Evolutionary conservation across 2,329 filamentous ascomycete species (phyloP), one percentile per base, ranked within the genome.

Genomic region (Penicillium sp.): DNA sequence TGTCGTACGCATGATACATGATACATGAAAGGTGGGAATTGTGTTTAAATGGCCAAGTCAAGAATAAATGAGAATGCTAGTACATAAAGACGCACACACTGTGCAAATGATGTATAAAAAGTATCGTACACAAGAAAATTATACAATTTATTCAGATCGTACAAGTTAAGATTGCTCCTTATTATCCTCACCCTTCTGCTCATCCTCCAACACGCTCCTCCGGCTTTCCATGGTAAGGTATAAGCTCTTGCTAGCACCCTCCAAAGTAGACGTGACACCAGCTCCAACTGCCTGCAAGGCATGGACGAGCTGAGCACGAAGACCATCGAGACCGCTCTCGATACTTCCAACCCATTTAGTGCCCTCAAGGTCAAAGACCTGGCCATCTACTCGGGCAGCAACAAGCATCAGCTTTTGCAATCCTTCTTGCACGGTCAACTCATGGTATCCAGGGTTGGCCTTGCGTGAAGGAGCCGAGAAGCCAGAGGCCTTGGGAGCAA

Each of bases 221-320:
- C 93, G 81, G 49, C 89, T 85, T 79, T 97, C 93, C 66, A 99
- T 78, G 12, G 93, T 90, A 60, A 96, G 81, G 81, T 93, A 97
- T 64, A 99, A 70, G 69, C 83, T 92, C 80, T 87, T 90, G 59
- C 87, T 82, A 49, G 89, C 85, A 55, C 89, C 86, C 71, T 96
- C 91, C 65, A 99, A 77, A n/a, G 86, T 83, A 61, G 77, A 85
- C 23, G 91, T 89, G 55, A 99, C 74, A 58, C 87, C 85, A 56
- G 90, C 83, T 42, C 92, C 91, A 60, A 90, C 84, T 60, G 85
- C 85, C 75, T 94, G 89, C 71, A 99, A 80, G 76, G 96, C 83
- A 61, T 79, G 78, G 53, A 97, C 86, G 59, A 99, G 80, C 77
- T 96, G 89, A 49, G 85, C 87, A 62, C 91, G 83, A 67, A 99